These are phyloP conservation scores for Buddleja alternifolia DNA, from an alignment of 257 asterid species.

Conservation along the genomic window DNA sequence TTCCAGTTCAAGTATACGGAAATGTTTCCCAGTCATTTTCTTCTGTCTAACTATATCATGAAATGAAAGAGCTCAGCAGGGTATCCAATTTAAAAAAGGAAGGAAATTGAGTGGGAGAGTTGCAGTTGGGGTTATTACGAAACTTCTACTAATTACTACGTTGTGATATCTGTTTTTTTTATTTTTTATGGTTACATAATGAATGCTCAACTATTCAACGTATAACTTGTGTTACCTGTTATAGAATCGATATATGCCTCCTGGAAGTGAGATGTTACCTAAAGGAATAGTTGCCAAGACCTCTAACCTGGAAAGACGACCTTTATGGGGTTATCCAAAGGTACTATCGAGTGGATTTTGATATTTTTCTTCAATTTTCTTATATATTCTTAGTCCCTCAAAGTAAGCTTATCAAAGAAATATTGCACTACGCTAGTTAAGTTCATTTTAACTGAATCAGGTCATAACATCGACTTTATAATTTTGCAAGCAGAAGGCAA, in stretches of 20 bases:
- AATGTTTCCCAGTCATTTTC: neutral
- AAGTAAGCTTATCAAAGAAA: no score
- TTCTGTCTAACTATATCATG: no score
- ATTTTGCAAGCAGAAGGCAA: slow-evolving; percentile 45
- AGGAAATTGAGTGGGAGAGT: neutral
- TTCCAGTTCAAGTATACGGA: neutral
- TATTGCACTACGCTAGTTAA: neutral
- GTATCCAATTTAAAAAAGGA: neutral
- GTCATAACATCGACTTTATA: neutral
- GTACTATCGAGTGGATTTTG: slow-evolving; percentile 40
- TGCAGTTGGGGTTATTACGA: neutral
- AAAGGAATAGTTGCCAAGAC: slow-evolving; percentile 65
- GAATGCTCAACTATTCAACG: neutral
- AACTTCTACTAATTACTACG: neutral
- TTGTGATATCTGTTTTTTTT: no score
- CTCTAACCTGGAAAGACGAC: slow-evolving; percentile 76
- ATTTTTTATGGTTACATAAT: no score
- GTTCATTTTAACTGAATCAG: neutral
- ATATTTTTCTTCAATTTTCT: neutral
- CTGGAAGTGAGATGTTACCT: slow-evolving; percentile 79
- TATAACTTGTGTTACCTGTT: slow-evolving; percentile 38
- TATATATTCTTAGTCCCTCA: neutral
- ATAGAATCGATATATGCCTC: slow-evolving; percentile 65
- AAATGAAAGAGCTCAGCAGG: no score
- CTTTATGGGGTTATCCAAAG: slow-evolving; percentile 88